Evolutionary conservation across 2,329 filamentous ascomycete species (phyloP).

Genomic region (Diplodia mutila): DNA sequence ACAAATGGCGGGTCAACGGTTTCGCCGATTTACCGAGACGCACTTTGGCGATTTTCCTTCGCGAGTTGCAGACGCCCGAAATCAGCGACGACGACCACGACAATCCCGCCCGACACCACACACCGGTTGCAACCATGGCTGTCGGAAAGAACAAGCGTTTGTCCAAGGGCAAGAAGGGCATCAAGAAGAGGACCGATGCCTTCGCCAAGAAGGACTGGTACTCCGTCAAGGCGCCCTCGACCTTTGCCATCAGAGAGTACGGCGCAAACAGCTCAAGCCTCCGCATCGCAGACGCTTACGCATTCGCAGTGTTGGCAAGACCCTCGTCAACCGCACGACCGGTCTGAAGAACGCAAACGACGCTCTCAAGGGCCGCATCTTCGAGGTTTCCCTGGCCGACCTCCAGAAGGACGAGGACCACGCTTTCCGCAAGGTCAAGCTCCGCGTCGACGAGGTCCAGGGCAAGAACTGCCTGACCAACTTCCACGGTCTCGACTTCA

Average conservation of each 20-base stretch:
- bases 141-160: slow-evolving; percentile 99
- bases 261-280: slow-evolving; percentile 39
- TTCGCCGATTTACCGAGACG: slow-evolving; percentile 18
- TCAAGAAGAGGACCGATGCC: slow-evolving; percentile 99
- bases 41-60: slow-evolving; percentile 25
- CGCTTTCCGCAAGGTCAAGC: slow-evolving; percentile 99
- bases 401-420: slow-evolving; percentile 99
- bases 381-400: slow-evolving; percentile 98
- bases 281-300: slow-evolving; percentile 32
- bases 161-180: slow-evolving; percentile 99
- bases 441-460: slow-evolving; percentile 97
- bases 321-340: slow-evolving; percentile 97
- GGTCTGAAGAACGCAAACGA: slow-evolving; percentile 99
- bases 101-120: slow-evolving; percentile 36
- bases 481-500: slow-evolving; percentile 99
- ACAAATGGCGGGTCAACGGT: slow-evolving; percentile 1
- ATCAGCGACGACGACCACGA: slow-evolving; percentile 34
- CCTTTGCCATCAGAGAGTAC: slow-evolving; percentile 97
- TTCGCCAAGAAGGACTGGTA: slow-evolving; percentile 99
- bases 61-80: slow-evolving; percentile 35
- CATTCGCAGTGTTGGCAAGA: slow-evolving; percentile 89
- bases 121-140: slow-evolving; percentile 72
- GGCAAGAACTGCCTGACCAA: slow-evolving; percentile 99
- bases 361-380: slow-evolving; percentile 95
- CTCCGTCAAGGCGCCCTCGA: slow-evolving; percentile 96